Evolutionary conservation across 805 yeast genomes (phyloP).

Genomic region (Kodamaea hsintzibuensis): DNA sequence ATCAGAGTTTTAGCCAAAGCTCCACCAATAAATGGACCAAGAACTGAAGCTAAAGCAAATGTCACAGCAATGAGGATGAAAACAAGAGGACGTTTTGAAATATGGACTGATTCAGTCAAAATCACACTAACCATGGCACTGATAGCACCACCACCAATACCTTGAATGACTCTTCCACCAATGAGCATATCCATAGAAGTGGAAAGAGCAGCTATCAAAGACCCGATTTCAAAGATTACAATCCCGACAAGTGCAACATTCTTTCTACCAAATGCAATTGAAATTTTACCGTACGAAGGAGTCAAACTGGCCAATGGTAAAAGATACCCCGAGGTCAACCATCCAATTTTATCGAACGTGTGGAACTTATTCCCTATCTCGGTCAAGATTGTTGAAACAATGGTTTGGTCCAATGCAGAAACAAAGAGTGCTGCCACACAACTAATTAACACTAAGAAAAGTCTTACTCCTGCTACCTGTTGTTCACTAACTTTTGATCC

Average conservation of each 20-base stretch:
- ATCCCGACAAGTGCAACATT: constrained; percentile 49
- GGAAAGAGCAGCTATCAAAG: constrained; percentile 58
- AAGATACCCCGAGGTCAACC: constrained; percentile 59
- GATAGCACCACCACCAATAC: constrained; percentile 72
- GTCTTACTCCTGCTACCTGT: constrained; percentile 27
- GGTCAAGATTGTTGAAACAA: constrained; percentile 51
- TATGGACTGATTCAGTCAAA: constrained; percentile 55
- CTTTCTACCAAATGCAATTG: constrained; percentile 60
- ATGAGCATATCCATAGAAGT: constrained; percentile 58
- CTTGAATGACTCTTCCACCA: constrained; percentile 71
- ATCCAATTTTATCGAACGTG: constrained; percentile 53
- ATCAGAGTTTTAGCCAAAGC: constrained; percentile 53
- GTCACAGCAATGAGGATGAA: constrained; percentile 42
- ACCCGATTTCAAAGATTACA: constrained; percentile 60
- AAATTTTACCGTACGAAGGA: constrained; percentile 58
- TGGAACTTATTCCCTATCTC: constrained; percentile 51
- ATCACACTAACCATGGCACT: constrained; percentile 58
- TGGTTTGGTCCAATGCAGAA: constrained; percentile 61
- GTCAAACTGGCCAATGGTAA: constrained; percentile 54
- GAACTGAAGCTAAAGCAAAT: constrained; percentile 51
- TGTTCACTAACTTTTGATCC: constrained; percentile 41
- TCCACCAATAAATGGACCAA: constrained; percentile 70
- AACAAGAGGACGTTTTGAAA: constrained; percentile 36
- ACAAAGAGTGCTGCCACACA: constrained; percentile 34
- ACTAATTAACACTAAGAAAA: constrained; percentile 27